A percentile compares a stretch with the other conserved stretches of the same genome.
phyloP scores from a whole-genome alignment of 148 eudicot genomes.

The Gaultheria prostrata region DNA sequence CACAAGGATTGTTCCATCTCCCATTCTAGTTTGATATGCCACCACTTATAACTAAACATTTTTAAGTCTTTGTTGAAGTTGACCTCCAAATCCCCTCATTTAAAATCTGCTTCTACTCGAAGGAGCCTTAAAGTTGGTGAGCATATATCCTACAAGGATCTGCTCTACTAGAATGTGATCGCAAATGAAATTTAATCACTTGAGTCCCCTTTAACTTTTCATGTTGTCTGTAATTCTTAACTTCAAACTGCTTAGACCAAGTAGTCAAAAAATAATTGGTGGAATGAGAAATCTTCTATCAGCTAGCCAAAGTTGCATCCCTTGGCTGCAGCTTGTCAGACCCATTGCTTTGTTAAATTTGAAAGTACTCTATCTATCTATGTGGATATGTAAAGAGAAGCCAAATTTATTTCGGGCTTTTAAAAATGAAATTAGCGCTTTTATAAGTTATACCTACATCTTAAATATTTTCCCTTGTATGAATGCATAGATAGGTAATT shows the following conservation, averaged over 20 bases:
- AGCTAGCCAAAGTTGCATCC: neutral
- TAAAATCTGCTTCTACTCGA: neutral
- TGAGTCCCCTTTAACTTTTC: neutral
- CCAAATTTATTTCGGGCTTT: neutral
- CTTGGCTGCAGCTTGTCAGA: constrained; percentile 11
- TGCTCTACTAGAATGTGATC: neutral
- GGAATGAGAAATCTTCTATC: neutral
- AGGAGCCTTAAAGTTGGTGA: neutral
- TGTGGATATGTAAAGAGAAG: neutral
- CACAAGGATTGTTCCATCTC: neutral
- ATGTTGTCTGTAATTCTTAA: neutral
- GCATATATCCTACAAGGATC: neutral
- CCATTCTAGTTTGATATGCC: neutral
- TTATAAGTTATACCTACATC: neutral
- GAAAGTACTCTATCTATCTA: neutral
- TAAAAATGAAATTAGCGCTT: neutral
- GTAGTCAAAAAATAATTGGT: neutral
- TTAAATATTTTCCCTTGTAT: neutral
- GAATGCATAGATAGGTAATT: neutral
- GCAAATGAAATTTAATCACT: neutral
- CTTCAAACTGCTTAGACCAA: neutral
- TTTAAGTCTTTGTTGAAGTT: neutral
- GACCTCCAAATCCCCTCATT: neutral
- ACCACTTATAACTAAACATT: neutral
- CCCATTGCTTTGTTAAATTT: neutral